These are phyloP conservation scores for Boletus coccyginus DNA, from an alignment of 768 basidiomycete genomes.

Conservation along the genomic window DNA sequence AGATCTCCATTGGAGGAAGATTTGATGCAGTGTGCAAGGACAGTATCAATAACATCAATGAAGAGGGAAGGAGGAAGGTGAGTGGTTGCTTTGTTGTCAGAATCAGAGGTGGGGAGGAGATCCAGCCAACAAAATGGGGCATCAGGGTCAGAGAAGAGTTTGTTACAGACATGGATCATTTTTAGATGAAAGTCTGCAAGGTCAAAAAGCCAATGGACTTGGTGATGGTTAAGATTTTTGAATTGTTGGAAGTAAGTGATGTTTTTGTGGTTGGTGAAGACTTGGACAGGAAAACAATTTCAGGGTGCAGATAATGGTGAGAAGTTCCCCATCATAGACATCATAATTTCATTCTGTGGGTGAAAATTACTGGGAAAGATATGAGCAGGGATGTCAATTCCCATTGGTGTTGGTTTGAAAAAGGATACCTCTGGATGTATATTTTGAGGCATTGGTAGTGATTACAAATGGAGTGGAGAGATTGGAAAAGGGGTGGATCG, in stretches of 20 bases:
- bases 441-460: too few relatives aligned
- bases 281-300: slow-evolving; percentile 21
- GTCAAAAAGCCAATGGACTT: background rate
- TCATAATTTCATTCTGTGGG: slow-evolving; percentile 45
- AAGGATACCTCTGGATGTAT: background rate
- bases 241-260: background rate
- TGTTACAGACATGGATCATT: too few relatives aligned
- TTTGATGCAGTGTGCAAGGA: too few relatives aligned
- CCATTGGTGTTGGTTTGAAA: background rate
- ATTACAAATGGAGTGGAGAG: background rate
- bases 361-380: background rate
- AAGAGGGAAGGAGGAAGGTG: too few relatives aligned
- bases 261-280: slow-evolving; percentile 34
- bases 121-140: too few relatives aligned
- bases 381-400: background rate
- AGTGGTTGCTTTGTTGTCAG: too few relatives aligned
- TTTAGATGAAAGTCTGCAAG: background rate
- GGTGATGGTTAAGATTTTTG: background rate
- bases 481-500: background rate
- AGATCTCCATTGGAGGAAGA: too few relatives aligned
- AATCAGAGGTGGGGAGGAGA: too few relatives aligned
- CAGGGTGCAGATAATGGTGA: background rate
- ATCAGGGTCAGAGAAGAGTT: too few relatives aligned
- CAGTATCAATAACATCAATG: too few relatives aligned
- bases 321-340: slow-evolving; percentile 35